A percentile compares a stretch with the other conserved stretches of the same genome.
Conservation (phyloP, 192 early-diverging fungal genomes). For the Coemansia aciculifera region DNA sequence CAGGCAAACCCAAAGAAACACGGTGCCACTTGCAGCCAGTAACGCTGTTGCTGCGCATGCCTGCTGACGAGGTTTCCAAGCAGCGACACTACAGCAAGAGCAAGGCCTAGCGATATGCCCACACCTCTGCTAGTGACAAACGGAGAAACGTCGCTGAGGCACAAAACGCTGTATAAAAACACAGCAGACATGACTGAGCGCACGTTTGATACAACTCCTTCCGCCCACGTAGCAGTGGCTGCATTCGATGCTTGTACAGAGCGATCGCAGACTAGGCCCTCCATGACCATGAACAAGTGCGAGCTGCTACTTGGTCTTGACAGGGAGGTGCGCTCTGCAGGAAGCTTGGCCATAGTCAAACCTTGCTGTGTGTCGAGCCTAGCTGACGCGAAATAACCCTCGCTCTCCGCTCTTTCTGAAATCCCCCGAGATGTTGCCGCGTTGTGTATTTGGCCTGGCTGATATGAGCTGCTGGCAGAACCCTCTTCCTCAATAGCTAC, state of each 20-base stretch:
- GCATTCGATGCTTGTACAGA: constrained; percentile 3
- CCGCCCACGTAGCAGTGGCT: constrained; percentile 21
- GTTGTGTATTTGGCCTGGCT: not conserved
- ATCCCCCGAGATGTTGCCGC: not conserved
- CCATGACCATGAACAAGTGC: not conserved
- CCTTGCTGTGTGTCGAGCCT: not conserved
- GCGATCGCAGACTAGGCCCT: not conserved
- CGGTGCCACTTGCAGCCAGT: constrained; percentile 36
- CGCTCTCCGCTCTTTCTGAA: not conserved
- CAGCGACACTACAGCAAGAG: constrained; percentile 11
- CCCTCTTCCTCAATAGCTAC: not conserved
- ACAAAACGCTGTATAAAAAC: constrained; percentile 28
- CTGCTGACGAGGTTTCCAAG: constrained; percentile 21
- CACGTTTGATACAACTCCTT: constrained; percentile 19
- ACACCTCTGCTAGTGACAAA: not conserved
- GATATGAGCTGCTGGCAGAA: not conserved
- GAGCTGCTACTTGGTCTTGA: constrained; percentile 9
- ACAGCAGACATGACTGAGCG: constrained; percentile 19
- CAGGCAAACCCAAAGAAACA: constrained; percentile 74
- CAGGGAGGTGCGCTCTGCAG: not conserved
- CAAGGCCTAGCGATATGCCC: not conserved
- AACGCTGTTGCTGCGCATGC: not conserved
- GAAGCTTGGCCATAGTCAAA: not conserved
- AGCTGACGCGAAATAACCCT: not conserved
- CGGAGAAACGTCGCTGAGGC: constrained; percentile 2